Percentiles rank a stretch among this genome's conserved stretches.
Evolutionary conservation across 2,329 filamentous ascomycete species (phyloP).

Genomic region (Cladobotryum mycophilum): DNA sequence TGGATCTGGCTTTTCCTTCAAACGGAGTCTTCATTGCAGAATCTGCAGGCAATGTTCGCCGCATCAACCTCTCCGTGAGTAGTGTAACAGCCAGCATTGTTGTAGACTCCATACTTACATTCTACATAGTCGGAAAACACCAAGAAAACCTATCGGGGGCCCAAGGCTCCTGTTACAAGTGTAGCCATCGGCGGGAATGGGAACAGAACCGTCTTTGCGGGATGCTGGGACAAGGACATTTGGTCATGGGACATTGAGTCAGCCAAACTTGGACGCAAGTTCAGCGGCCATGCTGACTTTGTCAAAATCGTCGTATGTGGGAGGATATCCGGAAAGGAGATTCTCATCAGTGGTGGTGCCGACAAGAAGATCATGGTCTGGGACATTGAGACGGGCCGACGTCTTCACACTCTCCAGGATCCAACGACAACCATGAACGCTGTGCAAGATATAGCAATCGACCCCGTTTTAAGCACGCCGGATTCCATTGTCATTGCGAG

Average conservation of each 20-base stretch:
- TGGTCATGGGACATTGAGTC: slow-evolving; percentile 74
- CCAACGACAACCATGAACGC: slow-evolving; percentile 65
- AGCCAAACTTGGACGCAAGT: slow-evolving; percentile 49
- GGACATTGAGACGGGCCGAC: slow-evolving; percentile 62
- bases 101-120: neutral
- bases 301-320: slow-evolving; percentile 72
- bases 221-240: slow-evolving; percentile 89
- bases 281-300: slow-evolving; percentile 80
- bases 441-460: slow-evolving; percentile 71
- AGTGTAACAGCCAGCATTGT: too few species aligned
- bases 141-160: slow-evolving; percentile 57
- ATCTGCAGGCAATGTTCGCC: slow-evolving; percentile 73
- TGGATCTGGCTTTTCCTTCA: slow-evolving; percentile 56
- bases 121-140: slow-evolving; percentile 24
- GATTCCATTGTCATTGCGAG: slow-evolving; percentile 60
- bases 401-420: slow-evolving; percentile 72
- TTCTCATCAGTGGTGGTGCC: slow-evolving; percentile 68
- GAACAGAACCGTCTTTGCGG: slow-evolving; percentile 65
- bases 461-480: slow-evolving; percentile 52
- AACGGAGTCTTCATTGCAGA: slow-evolving; percentile 72
- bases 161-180: slow-evolving; percentile 73
- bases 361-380: slow-evolving; percentile 81
- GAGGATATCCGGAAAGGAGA: slow-evolving; percentile 52
- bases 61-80: slow-evolving; percentile 66
- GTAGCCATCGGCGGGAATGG: slow-evolving; percentile 57